These are phyloP conservation scores for Xylariaceae sp. DNA, from an alignment of 2,329 filamentous ascomycete species.

Conservation along the genomic window DNA sequence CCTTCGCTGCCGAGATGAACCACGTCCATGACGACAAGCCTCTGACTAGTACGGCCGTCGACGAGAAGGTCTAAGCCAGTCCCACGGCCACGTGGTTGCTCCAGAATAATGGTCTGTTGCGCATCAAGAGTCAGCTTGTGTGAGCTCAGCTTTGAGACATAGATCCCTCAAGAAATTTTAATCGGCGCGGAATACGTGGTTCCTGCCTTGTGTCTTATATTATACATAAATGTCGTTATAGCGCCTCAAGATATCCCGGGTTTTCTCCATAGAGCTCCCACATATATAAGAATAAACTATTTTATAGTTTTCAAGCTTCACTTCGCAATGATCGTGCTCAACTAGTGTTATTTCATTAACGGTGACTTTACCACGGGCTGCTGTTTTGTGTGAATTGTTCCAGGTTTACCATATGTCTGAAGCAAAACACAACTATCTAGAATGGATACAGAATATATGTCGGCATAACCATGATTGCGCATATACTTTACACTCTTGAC, in stretches of 20 bases:
- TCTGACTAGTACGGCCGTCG: constrained; percentile 22
- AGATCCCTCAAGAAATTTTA: constrained; percentile 18
- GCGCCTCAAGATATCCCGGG: constrained; percentile 19
- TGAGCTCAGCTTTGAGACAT: constrained; percentile 10
- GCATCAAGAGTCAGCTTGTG: constrained; percentile 13
- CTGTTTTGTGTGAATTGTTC: too few relatives aligned
- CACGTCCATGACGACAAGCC: constrained; percentile 36
- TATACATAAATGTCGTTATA: constrained; percentile 14
- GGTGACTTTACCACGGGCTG: too few relatives aligned
- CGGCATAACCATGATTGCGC: too few relatives aligned
- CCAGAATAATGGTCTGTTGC: constrained; percentile 17
- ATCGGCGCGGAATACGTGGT: background rate
- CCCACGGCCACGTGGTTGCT: background rate
- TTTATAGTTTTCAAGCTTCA: background rate
- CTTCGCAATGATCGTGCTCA: background rate
- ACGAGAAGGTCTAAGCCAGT: constrained; percentile 36
- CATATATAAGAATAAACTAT: constrained; percentile 6
- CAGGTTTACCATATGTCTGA: too few relatives aligned
- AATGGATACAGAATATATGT: too few relatives aligned
- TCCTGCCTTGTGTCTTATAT: background rate
- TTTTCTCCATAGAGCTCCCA: constrained; percentile 1
- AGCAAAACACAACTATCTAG: too few relatives aligned
- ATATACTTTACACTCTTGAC: too few relatives aligned
- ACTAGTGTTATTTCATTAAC: background rate
- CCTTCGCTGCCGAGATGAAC: constrained; percentile 43